Evolutionary conservation across 805 yeast species (phyloP).

Genomic region (Saturnispora sanitii): DNA sequence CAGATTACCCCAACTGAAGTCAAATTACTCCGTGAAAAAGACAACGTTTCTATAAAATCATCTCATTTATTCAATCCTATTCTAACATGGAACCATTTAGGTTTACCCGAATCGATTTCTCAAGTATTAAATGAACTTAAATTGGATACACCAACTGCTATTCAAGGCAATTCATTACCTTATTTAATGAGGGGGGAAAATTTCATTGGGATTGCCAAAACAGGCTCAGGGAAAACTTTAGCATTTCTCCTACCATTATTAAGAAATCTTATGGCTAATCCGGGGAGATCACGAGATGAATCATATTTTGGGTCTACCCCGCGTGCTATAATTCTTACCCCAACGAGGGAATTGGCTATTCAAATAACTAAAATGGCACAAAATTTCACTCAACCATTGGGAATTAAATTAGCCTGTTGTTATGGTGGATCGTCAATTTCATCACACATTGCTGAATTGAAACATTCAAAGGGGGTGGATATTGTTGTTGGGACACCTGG

Average conservation of each 20-base stretch:
- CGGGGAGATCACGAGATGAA: conserved; percentile 14
- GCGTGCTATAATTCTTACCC: conserved; percentile 68
- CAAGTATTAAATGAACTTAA: conserved; percentile 40
- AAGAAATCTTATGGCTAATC: conserved; percentile 72
- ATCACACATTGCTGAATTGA: conserved; percentile 69
- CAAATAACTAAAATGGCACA: conserved; percentile 67
- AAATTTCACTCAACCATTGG: conserved; percentile 43
- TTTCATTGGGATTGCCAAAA: conserved; percentile 87
- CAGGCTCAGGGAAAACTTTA: conserved; percentile 94
- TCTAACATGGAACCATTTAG: conserved; percentile 70
- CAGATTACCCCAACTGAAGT: conserved; percentile 46
- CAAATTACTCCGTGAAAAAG: conserved; percentile 42
- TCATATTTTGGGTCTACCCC: conserved; percentile 57
- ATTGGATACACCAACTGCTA: conserved; percentile 67
- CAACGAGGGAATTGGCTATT: conserved; percentile 85
- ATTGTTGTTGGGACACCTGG: conserved; percentile 93
- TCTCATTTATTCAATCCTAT: conserved; percentile 53
- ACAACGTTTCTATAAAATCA: conserved; percentile 63
- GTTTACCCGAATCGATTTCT: conserved; percentile 54
- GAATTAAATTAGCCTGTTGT: conserved; percentile 59
- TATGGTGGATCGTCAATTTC: conserved; percentile 87
- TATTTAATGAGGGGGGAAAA: conserved; percentile 85
- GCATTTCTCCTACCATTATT: conserved; percentile 79
- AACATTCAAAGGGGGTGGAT: conserved; percentile 52
- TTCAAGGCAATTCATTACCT: conserved; percentile 87